Evolutionary conservation across 176 grass and related monocot genomes (phyloP).

Genomic region (Cenchrus purpureus): DNA sequence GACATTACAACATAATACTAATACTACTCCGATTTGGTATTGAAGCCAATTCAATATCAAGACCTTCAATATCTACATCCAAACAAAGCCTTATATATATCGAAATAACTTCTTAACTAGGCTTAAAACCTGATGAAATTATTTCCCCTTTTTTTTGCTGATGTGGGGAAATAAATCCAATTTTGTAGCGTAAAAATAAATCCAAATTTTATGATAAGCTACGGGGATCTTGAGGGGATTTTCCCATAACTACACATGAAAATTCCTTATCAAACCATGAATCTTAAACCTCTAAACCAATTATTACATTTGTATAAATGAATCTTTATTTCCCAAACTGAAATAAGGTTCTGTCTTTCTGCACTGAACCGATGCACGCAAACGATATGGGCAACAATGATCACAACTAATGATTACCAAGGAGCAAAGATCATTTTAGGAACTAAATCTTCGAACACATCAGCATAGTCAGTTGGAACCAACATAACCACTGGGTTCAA

Average conservation of each 20-base stretch:
- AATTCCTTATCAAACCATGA: not conserved
- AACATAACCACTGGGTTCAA: slow-evolving; percentile 27
- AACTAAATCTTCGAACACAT: not conserved
- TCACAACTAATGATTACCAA: slow-evolving; percentile 9
- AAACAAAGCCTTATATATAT: too few relatives aligned
- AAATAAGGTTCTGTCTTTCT: not conserved
- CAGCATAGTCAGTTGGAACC: slow-evolving; percentile 5
- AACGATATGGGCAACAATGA: not conserved
- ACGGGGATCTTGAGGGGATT: not conserved
- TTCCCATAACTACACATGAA: too few relatives aligned
- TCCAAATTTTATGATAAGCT: not conserved
- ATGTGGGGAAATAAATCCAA: not conserved
- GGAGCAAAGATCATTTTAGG: not conserved
- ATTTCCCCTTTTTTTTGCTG: not conserved
- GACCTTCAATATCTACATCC: too few relatives aligned
- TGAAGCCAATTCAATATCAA: too few relatives aligned
- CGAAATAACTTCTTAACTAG: not conserved
- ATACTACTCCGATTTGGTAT: too few relatives aligned
- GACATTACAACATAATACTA: too few relatives aligned
- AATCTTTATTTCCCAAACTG: not conserved
- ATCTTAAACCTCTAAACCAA: not conserved
- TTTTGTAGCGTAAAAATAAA: too few relatives aligned
- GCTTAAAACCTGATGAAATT: not conserved
- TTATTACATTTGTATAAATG: not conserved
- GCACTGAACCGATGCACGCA: not conserved